Percentiles rank a stretch among this genome's conserved stretches.
These are phyloP conservation scores for Zymoseptoria crescenta DNA, from an alignment of 2,329 filamentous ascomycete species.

Conservation along the genomic window DNA sequence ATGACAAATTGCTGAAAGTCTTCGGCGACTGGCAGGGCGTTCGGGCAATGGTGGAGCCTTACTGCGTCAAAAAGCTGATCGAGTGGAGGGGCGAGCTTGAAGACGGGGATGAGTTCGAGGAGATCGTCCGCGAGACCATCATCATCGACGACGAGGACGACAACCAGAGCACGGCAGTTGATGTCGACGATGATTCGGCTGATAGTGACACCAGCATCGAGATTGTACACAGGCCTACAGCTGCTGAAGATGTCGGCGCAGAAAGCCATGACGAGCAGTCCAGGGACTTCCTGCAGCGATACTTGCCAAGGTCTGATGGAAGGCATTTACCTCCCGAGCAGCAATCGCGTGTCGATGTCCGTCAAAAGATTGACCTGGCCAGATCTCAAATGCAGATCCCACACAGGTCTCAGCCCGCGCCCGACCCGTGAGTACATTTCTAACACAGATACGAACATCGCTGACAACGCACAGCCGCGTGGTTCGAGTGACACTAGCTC, in stretches of 20 bases:
- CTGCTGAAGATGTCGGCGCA: slow-evolving; percentile 22
- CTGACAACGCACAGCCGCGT: slow-evolving; percentile 8
- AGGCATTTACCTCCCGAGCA: slow-evolving; percentile 1
- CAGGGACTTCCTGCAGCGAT: slow-evolving; percentile 13
- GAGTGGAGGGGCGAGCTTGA: slow-evolving; percentile 56
- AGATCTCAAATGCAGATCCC: slow-evolving; percentile 15
- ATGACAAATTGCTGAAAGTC: slow-evolving; percentile 50
- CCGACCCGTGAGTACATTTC: neutral
- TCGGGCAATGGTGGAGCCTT: slow-evolving; percentile 47
- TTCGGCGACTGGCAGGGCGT: slow-evolving; percentile 45
- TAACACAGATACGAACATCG: neutral
- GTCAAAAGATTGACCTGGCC: slow-evolving; percentile 15
- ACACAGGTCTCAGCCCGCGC: neutral
- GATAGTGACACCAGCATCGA: slow-evolving; percentile 24
- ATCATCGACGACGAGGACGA: slow-evolving; percentile 56
- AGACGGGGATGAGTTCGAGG: slow-evolving; percentile 46
- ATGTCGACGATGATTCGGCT: slow-evolving; percentile 19
- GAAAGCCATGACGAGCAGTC: slow-evolving; percentile 23
- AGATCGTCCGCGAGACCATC: slow-evolving; percentile 57
- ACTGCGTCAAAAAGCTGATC: slow-evolving; percentile 49
- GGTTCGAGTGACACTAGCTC: slow-evolving; percentile 11
- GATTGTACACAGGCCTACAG: slow-evolving; percentile 22
- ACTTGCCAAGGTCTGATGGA: neutral
- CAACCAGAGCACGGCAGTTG: slow-evolving; percentile 26
- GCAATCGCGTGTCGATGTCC: slow-evolving; percentile 12